phyloP scores from a whole-genome alignment of 441 rosid genomes.

The Flueggea neowawraea region DNA sequence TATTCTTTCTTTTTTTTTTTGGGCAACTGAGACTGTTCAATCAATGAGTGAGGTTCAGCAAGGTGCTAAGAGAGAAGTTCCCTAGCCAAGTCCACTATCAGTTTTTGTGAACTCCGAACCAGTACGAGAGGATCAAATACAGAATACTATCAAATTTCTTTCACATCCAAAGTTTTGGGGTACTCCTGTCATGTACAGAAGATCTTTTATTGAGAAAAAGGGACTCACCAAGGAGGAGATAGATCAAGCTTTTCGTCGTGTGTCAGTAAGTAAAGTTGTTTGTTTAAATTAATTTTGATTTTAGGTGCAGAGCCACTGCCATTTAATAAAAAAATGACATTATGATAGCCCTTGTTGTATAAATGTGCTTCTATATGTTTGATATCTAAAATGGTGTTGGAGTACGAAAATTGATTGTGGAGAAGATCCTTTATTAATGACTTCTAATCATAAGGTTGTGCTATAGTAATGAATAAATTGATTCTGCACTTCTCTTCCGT shows the following conservation, averaged over 20 bases:
- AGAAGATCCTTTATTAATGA: too few relatives aligned
- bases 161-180: slow-evolving; percentile 90
- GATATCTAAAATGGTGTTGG: too few relatives aligned
- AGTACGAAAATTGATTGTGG: too few relatives aligned
- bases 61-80: slow-evolving; percentile 20
- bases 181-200: slow-evolving; percentile 78
- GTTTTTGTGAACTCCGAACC: slow-evolving; percentile 89
- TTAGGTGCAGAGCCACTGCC: too few relatives aligned
- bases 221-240: slow-evolving; percentile 97
- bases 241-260: slow-evolving; percentile 91
- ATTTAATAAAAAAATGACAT: too few relatives aligned
- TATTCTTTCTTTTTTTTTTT: not conserved
- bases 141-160: slow-evolving; percentile 94
- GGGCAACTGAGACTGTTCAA: slow-evolving; percentile 37
- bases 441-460: too few relatives aligned
- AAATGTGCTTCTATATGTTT: too few relatives aligned
- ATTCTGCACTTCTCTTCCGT: too few relatives aligned
- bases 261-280: slow-evolving; percentile 55
- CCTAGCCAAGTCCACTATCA: slow-evolving; percentile 40
- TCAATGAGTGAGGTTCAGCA: slow-evolving; percentile 42
- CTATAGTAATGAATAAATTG: too few relatives aligned
- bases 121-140: slow-evolving; percentile 85
- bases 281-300: not conserved
- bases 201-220: slow-evolving; percentile 93
- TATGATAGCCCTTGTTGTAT: too few relatives aligned